A percentile compares a stretch with the other conserved stretches of the same genome.
Conservation (phyloP, 768 basidiomycete genomes). For the Erythrobasidium yunnanense region DNA sequence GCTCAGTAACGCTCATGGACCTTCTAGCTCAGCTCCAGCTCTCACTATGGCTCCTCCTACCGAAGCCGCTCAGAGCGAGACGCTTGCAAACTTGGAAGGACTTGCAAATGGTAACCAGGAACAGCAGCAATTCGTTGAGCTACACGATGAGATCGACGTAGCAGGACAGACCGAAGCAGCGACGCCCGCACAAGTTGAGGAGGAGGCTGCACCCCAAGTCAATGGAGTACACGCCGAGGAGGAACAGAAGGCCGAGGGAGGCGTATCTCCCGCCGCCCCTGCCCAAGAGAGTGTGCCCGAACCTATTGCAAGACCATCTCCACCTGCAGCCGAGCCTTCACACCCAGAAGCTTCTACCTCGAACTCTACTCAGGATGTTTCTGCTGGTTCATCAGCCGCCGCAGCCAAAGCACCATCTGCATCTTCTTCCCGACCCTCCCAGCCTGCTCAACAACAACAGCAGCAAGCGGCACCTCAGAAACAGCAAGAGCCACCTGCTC, state of each 20-base stretch:
- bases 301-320: not conserved
- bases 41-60: constrained; percentile 2
- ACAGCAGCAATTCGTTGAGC: constrained; percentile 20
- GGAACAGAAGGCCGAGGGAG: not conserved
- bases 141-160: constrained; percentile 19
- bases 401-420: constrained; percentile 22
- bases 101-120: constrained; percentile 12
- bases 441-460: too few relatives aligned
- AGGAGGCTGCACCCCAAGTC: not conserved
- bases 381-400: not conserved
- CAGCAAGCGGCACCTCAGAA: constrained; percentile 35
- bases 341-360: not conserved
- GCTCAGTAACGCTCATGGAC: constrained; percentile 15
- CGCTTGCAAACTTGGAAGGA: constrained; percentile 7
- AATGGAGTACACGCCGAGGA: not conserved
- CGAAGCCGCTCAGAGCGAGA: not conserved
- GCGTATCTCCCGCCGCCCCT: not conserved
- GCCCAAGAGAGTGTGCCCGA: not conserved
- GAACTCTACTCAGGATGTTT: constrained; percentile 25
- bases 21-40: constrained; percentile 5
- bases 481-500: constrained; percentile 42
- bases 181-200: not conserved
- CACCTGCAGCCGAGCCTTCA: not conserved
- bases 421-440: constrained; percentile 27
- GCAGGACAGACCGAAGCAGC: too few relatives aligned